Percentiles rank a stretch among this genome's conserved stretches.
These are phyloP conservation scores for Emmonsiellopsis sp. DNA, from an alignment of 2,329 filamentous ascomycete genomes.

Conservation along the genomic window DNA sequence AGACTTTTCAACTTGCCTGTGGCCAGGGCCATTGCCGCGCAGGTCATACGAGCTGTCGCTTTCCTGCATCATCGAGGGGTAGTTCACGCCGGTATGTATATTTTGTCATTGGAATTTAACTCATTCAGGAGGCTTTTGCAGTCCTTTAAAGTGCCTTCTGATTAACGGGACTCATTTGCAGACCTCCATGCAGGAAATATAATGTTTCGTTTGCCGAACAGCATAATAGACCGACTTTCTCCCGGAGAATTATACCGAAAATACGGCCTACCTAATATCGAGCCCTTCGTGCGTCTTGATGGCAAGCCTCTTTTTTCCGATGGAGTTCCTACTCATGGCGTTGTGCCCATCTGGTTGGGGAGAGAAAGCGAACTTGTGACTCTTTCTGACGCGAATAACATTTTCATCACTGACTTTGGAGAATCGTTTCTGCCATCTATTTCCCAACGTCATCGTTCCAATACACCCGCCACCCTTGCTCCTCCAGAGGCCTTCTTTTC, in stretches of 20 bases:
- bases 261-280: conserved; percentile 13
- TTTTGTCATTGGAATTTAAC: neutral
- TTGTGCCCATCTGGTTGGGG: conserved; percentile 6
- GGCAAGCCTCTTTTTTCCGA: conserved; percentile 3
- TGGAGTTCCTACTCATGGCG: conserved; percentile 6
- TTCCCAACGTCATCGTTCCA: conserved; percentile 4
- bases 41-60: conserved; percentile 16
- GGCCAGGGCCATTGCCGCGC: conserved; percentile 15
- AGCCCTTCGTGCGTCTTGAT: conserved; percentile 9
- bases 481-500: conserved; percentile 8
- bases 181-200: conserved; percentile 20
- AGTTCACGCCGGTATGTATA: conserved; percentile 17
- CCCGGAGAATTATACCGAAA: conserved; percentile 15
- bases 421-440: conserved; percentile 9
- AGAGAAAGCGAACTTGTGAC: conserved; percentile 4
- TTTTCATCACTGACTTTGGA: conserved; percentile 13
- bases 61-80: conserved; percentile 18
- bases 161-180: conserved; percentile 8
- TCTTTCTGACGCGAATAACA: conserved; percentile 5
- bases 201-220: conserved; percentile 14
- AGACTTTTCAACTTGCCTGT: conserved; percentile 14
- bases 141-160: neutral
- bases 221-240: conserved; percentile 16
- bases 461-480: conserved; percentile 1
- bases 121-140: neutral